Base-by-base conservation (phyloP, 2,329 filamentous ascomycete genomes). In the Grosmannia serpens region DNA sequence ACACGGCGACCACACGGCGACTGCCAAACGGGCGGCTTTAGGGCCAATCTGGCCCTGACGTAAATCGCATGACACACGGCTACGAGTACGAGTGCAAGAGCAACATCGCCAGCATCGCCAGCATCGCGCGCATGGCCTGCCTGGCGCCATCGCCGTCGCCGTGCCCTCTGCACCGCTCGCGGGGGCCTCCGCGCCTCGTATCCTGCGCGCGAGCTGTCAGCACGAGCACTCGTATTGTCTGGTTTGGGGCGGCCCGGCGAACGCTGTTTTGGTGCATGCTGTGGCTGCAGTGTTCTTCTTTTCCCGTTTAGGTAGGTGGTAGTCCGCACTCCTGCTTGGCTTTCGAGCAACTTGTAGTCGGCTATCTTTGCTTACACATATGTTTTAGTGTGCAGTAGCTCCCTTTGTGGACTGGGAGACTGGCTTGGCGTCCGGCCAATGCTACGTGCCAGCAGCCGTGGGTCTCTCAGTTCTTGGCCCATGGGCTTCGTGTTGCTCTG, bases 271-370 rank as follows among this genome's bases (percentile, higher is more conserved):
- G 20, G 26, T 26, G 22, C 5, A 13, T 31, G 17, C 13, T 38
- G n/a, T 53, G 20, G 33, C 13, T 26, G 24, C n/a, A 33, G n/a
- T 55, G 56, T 33, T 50, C 24, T 13, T 56, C 56, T 55, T 60
- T 60, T 35, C 60, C 54, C 2, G 8, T 55, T 59, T 55, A 51
- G 57, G 60, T 57, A 60, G 60, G 60, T 62, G 60, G 58, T 60
- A 62, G 29, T 50, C 10, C 41, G 11, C 22, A 3, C 15, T 22
- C 20, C 13, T n/a, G 31, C 11, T 24, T 41, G 17, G 35, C 35
- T 44, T 44, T n/a, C 20, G 41, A 44, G 20, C 8, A n/a, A 13
- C 17, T 17, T 15, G 20, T 22, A 20, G 41, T 44, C 20, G n/a
- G 31, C 38, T 26, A 53, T 53, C 51, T 35, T 15, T 53, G 33